Conservation (phyloP, 768 basidiomycete species). For the Phanerochaete sordida region DNA sequence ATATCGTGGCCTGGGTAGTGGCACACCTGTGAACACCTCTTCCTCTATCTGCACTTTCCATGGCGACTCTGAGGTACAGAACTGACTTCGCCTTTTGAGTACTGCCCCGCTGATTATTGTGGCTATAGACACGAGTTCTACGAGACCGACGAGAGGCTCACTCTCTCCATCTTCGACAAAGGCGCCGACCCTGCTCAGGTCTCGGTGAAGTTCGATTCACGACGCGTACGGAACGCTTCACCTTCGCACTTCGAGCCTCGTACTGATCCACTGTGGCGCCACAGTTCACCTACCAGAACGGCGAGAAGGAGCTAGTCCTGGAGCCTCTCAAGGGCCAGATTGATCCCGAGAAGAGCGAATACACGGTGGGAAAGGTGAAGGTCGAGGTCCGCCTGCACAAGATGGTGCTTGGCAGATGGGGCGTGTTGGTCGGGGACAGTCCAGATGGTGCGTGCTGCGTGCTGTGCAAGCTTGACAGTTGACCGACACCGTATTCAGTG, state of each 20-base stretch:
- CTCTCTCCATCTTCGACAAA: constrained; percentile 74
- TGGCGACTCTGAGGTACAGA: background rate
- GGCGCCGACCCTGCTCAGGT: constrained; percentile 66
- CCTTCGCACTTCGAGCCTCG: background rate
- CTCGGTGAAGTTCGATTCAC: constrained; percentile 57
- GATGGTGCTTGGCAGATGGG: constrained; percentile 67
- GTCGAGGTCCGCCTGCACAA: constrained; percentile 83
- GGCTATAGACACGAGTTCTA: constrained; percentile 76
- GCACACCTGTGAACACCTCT: background rate
- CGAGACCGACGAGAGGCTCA: constrained; percentile 76
- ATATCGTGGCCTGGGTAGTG: background rate
- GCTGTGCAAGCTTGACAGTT: background rate
- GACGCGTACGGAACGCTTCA: constrained; percentile 43
- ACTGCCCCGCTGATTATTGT: background rate
- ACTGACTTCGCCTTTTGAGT: background rate
- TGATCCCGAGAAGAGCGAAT: constrained; percentile 56
- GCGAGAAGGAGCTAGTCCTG: constrained; percentile 66
- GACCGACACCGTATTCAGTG: background rate
- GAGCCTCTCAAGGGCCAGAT: constrained; percentile 85
- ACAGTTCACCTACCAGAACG: constrained; percentile 61
- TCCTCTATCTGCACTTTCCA: background rate
- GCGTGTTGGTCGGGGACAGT: constrained; percentile 64
- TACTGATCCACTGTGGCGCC: constrained; percentile 9
- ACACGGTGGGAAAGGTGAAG: constrained; percentile 80
- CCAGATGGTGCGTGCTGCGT: constrained; percentile 53